A percentile compares a stretch with the other conserved stretches of the same genome.
Evolutionary conservation across 169 alveolate genomes (phyloP).

Genomic region (Plasmodium cynomolgi): DNA sequence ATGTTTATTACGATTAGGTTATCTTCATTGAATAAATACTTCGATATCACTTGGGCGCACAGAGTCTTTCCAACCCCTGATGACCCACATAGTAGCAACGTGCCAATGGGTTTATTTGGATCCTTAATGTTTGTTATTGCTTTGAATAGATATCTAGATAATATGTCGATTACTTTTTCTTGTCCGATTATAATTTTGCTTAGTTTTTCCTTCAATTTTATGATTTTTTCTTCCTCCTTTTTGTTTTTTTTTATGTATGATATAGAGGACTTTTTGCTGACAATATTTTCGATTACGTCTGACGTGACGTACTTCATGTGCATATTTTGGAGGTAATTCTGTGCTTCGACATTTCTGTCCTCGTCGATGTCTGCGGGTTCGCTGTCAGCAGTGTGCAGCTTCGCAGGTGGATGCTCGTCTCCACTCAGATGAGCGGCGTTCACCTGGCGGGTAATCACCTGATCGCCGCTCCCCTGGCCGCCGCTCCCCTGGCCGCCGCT

Average conservation of each 20-base stretch:
- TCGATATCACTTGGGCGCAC: conserved; percentile 90
- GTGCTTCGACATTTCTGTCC: background rate
- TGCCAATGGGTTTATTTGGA: conserved; percentile 91
- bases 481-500: background rate
- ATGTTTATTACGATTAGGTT: conserved; percentile 89
- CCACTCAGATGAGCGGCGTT: background rate
- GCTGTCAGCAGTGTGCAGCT: background rate
- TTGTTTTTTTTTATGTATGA: conserved; percentile 55
- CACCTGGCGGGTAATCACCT: background rate
- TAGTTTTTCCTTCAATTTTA: conserved; percentile 72
- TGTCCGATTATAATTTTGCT: conserved; percentile 71
- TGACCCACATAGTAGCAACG: conserved; percentile 91
- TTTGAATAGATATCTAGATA: conserved; percentile 79
- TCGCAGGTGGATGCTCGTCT: background rate
- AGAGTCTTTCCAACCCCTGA: conserved; percentile 93
- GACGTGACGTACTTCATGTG: conserved; percentile 74
- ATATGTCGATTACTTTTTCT: conserved; percentile 68
- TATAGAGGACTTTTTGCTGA: conserved; percentile 60
- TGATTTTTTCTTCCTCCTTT: conserved; percentile 65
- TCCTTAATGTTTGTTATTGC: conserved; percentile 88
- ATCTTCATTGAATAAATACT: conserved; percentile 84
- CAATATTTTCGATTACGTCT: conserved; percentile 73
- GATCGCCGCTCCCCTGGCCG: background rate
- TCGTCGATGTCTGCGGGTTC: background rate
- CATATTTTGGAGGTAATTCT: conserved; percentile 4